Conservation (phyloP, 106 monocot genomes). For the Dactylorhiza incarnata region DNA sequence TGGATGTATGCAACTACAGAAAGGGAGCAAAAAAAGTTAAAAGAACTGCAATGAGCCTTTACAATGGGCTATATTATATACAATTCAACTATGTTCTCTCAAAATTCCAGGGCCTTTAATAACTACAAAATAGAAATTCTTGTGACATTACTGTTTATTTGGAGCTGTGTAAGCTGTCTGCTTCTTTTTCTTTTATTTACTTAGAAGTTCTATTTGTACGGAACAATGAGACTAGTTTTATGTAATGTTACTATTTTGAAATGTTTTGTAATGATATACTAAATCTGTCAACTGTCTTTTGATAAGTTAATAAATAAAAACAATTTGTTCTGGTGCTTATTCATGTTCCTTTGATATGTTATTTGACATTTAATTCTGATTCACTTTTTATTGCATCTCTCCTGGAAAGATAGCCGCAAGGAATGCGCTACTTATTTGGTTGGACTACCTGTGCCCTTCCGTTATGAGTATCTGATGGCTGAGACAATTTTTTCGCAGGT, state of each 20-base stretch:
- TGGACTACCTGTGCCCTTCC: conserved; percentile 85
- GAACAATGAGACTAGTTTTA: not conserved
- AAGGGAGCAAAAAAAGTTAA: no score
- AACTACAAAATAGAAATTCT: not conserved
- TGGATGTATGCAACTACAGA: no score
- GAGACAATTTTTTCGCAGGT: conserved; percentile 99
- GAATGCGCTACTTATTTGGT: conserved; percentile 88
- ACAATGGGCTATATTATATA: no score
- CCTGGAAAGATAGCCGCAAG: conserved; percentile 88
- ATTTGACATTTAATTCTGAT: not conserved
- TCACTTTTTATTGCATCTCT: conserved; percentile 20
- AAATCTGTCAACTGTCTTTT: not conserved
- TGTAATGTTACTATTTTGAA: not conserved
- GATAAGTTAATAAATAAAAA: not conserved
- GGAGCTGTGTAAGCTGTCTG: not conserved
- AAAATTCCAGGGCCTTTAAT: not conserved
- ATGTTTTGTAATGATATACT: not conserved
- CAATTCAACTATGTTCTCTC: not conserved
- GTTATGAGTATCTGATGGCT: conserved; percentile 95
- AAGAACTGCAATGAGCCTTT: no score
- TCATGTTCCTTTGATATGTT: not conserved
- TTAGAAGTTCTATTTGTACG: not conserved
- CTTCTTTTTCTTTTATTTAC: not conserved
- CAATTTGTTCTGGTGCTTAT: not conserved
- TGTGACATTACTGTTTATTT: not conserved